These are phyloP conservation scores for Cutaneotrichosporon sp. DNA, from an alignment of 1,284 basidiomycete genomes.

Conservation along the genomic window DNA sequence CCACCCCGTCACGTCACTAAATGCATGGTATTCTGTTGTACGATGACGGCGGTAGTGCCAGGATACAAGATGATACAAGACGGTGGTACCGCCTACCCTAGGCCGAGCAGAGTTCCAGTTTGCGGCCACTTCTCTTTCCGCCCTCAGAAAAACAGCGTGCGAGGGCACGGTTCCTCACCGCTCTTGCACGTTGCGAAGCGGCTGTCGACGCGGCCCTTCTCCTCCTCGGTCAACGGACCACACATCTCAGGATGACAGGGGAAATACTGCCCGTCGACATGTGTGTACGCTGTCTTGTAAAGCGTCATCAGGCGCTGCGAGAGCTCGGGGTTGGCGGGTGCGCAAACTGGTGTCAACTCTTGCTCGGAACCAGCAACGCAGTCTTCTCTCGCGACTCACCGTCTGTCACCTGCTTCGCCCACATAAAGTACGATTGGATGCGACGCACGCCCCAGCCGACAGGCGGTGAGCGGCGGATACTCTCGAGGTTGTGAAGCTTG, in stretches of 20 bases:
- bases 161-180: slow-evolving; percentile 41
- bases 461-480: slow-evolving; percentile 46
- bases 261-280: slow-evolving; percentile 44
- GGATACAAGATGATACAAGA: slow-evolving; percentile 7
- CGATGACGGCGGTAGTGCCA: slow-evolving; percentile 7
- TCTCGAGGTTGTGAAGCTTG: slow-evolving; percentile 54
- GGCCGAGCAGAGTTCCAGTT: not conserved
- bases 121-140: not conserved
- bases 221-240: slow-evolving; percentile 47
- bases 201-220: slow-evolving; percentile 44
- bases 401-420: slow-evolving; percentile 54
- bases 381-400: slow-evolving; percentile 23
- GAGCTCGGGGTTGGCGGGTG: slow-evolving; percentile 44
- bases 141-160: slow-evolving; percentile 45
- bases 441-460: slow-evolving; percentile 50
- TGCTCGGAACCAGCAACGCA: not conserved
- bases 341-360: slow-evolving; percentile 37
- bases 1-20: not conserved
- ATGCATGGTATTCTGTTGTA: slow-evolving; percentile 10
- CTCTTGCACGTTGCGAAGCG: slow-evolving; percentile 34
- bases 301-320: slow-evolving; percentile 42
- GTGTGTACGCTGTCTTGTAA: slow-evolving; percentile 50
- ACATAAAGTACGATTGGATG: slow-evolving; percentile 52
- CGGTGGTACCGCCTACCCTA: not conserved
- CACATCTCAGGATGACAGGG: slow-evolving; percentile 49